Percentiles rank a stretch among this genome's conserved stretches.
These are phyloP conservation scores for Grigorovia transvaalensis DNA, from an alignment of 805 yeast genomes.

Conservation along the genomic window DNA sequence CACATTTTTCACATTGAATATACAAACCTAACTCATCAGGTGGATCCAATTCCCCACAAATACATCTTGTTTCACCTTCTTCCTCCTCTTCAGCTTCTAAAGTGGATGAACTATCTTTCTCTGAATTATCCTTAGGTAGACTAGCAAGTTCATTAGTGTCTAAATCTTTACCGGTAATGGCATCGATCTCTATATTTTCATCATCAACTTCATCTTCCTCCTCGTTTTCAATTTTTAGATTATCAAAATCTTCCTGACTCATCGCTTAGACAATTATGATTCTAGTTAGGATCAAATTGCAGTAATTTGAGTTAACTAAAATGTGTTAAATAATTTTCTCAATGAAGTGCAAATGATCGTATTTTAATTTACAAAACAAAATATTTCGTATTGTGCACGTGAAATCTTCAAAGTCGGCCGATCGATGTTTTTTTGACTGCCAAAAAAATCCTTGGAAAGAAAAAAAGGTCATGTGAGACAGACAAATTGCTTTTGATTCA, in stretches of 20 bases:
- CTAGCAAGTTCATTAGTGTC: neutral
- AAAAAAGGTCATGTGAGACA: no score
- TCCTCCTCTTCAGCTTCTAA: constrained; percentile 26
- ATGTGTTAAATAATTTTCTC: no score
- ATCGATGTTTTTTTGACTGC: no score
- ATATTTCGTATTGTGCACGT: no score
- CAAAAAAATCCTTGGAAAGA: no score
- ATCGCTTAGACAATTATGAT: neutral
- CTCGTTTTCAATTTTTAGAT: constrained; percentile 1
- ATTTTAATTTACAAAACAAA: no score
- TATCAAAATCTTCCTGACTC: neutral
- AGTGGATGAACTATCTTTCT: neutral
- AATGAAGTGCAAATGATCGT: no score
- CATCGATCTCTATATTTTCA: neutral
- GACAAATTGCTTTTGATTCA: no score
- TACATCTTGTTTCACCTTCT: constrained; percentile 37
- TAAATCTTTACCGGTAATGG: neutral
- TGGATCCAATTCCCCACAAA: constrained; percentile 36
- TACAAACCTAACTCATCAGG: constrained; percentile 50
- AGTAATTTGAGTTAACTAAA: no score
- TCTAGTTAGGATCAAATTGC: no score
- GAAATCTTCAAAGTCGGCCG: no score
- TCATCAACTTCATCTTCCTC: constrained; percentile 5
- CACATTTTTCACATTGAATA: constrained; percentile 82
- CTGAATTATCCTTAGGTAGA: neutral